These are phyloP conservation scores for Leishmania arabica DNA, from an alignment of 208 protist genomes.

Conservation along the genomic window DNA sequence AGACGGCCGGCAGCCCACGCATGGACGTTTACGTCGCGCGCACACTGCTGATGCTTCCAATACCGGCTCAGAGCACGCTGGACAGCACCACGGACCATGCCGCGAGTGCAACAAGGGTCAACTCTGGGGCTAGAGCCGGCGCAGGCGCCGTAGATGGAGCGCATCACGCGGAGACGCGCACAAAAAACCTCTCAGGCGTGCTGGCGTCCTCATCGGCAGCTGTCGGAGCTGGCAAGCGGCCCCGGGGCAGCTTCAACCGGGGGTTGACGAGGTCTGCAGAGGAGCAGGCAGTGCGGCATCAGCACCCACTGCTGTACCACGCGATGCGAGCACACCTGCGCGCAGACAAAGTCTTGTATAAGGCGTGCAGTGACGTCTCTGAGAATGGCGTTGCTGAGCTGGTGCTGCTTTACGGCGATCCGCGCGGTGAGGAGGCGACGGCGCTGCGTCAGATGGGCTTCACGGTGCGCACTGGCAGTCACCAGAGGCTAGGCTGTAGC, in stretches of 20 bases:
- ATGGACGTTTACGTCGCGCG: slow-evolving; percentile 26
- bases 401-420: slow-evolving; percentile 14
- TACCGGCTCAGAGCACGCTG: slow-evolving; percentile 18
- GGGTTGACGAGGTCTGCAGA: slow-evolving; percentile 1
- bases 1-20: slow-evolving; percentile 15
- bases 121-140: background rate
- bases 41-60: slow-evolving; percentile 35
- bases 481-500: slow-evolving; percentile 13
- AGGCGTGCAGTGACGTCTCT: background rate
- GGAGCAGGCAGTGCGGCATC: slow-evolving; percentile 20
- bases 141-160: background rate
- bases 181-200: background rate
- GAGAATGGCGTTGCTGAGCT: slow-evolving; percentile 8
- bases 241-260: background rate
- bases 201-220: background rate
- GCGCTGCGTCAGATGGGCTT: slow-evolving; percentile 31
- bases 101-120: background rate
- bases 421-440: slow-evolving; percentile 17
- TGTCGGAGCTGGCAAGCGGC: background rate
- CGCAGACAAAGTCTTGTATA: background rate
- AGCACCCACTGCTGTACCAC: slow-evolving; percentile 19
- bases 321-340: slow-evolving; percentile 12
- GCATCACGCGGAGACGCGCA: background rate
- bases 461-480: slow-evolving; percentile 22
- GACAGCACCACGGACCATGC: slow-evolving; percentile 8